These are phyloP conservation scores for Penicillium turbatum DNA, from an alignment of 495 filamentous ascomycete genomes.

Conservation along the genomic window DNA sequence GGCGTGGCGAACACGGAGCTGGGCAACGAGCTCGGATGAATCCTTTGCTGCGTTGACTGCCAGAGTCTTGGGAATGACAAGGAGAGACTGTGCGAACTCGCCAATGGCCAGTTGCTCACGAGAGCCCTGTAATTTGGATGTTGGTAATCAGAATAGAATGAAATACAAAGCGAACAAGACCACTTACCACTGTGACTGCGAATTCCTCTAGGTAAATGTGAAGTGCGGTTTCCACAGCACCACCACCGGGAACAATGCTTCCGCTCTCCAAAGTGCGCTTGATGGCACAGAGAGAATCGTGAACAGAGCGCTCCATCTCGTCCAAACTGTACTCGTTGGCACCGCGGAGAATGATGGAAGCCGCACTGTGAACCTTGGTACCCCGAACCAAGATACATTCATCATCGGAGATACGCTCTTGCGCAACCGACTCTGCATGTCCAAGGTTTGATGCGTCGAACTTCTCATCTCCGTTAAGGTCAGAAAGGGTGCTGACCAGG, in stretches of 20 bases:
- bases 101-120: slow-evolving; percentile 97
- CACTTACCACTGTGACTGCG: slow-evolving; percentile 84
- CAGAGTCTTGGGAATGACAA: slow-evolving; percentile 93
- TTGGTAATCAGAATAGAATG: slow-evolving; percentile 12
- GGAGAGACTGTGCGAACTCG: slow-evolving; percentile 92
- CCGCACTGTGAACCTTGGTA: slow-evolving; percentile 86
- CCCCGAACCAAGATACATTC: slow-evolving; percentile 97
- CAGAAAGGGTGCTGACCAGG: slow-evolving; percentile 84
- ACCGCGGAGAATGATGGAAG: slow-evolving; percentile 94
- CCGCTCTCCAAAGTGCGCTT: slow-evolving; percentile 97
- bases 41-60: slow-evolving; percentile 98
- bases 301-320: slow-evolving; percentile 98
- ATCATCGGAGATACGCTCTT: slow-evolving; percentile 97
- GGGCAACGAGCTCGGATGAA: slow-evolving; percentile 87
- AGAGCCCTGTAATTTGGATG: slow-evolving; percentile 57
- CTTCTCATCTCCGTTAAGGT: slow-evolving; percentile 95
- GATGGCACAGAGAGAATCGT: slow-evolving; percentile 93
- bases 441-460: slow-evolving; percentile 89
- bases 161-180: not conserved
- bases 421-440: slow-evolving; percentile 87
- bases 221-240: slow-evolving; percentile 95
- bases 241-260: slow-evolving; percentile 92
- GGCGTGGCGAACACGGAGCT: slow-evolving; percentile 91
- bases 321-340: slow-evolving; percentile 96
- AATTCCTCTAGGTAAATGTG: slow-evolving; percentile 99